phyloP scores from a whole-genome alignment of 768 basidiomycete genomes.

The Terana coerulea region DNA sequence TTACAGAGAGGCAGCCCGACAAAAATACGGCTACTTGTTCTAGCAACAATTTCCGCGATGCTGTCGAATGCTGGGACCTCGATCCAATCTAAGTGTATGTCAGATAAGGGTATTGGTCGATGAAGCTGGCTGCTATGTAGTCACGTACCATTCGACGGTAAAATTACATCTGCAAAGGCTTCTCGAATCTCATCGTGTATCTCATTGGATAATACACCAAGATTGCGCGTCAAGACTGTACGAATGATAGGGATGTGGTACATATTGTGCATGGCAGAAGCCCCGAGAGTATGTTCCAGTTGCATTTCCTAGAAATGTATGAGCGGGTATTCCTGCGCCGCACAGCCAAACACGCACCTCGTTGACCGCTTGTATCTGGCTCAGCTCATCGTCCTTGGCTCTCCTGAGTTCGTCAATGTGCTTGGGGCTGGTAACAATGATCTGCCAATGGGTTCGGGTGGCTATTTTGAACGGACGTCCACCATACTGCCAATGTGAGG shows the following conservation, averaged over 20 bases:
- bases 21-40: conserved; percentile 42
- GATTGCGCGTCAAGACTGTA: not conserved
- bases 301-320: not conserved
- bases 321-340: too few relatives aligned
- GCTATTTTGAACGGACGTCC: conserved; percentile 39
- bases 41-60: conserved; percentile 34
- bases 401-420: conserved; percentile 44
- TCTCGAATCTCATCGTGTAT: conserved; percentile 19
- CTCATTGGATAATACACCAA: conserved; percentile 14
- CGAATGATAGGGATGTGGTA: conserved; percentile 9
- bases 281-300: conserved; percentile 7
- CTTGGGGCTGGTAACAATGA: too few relatives aligned
- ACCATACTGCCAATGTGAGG: conserved; percentile 3
- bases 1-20: conserved; percentile 47
- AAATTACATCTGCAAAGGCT: conserved; percentile 17
- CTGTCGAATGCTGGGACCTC: too few relatives aligned
- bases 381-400: conserved; percentile 38
- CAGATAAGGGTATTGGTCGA: too few relatives aligned
- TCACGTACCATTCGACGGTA: conserved; percentile 11
- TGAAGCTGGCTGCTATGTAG: too few relatives aligned
- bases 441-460: too few relatives aligned
- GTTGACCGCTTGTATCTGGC: conserved; percentile 40
- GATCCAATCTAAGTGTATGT: too few relatives aligned
- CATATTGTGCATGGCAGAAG: not conserved
- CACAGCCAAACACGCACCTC: conserved; percentile 29